Evolutionary conservation across 129 eudicot species (phyloP), one percentile per base, ranked within the genome.

Genomic region (Chrysanthemum lavandulifolium): DNA sequence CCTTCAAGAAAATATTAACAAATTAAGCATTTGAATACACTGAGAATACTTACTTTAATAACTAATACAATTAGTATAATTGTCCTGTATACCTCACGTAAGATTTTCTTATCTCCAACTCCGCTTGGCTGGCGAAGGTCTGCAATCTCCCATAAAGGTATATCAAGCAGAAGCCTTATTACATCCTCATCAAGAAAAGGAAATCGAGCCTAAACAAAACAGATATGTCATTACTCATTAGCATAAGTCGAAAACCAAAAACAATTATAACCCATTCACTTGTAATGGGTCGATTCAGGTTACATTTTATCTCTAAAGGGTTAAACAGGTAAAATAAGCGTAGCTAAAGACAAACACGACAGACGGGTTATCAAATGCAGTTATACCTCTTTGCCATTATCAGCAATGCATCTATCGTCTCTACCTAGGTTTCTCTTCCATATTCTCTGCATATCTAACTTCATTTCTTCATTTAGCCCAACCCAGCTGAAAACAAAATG

Each of bases 361-460:
- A 40, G 6, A 40, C 47, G 47, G 47, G 43, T 55, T 7, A 33
- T 53, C 18, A 51, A 64, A 19, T 21, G 25, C 16, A 47, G 49
- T 9, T 56, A 13, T n/a, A 91, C 98, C 97, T 94, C 99, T 83
- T 88, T 94, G 70, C 89, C 97, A 80, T 85, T 94, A 85, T 94
- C 99, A 56, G 97, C 87, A 67, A 94, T 86, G 83, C 99, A 94
- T 70, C 99, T 82, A 76, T 94, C 99, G 83, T 94, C 99, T 90
- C 99, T 90, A 18, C 99, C 99, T 45, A 94, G 80, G 85, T 94
- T 94, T 74, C 99, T 90, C 81, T 94, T 94, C 99, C 99, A 94
- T 61, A 94, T 94, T 83, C 99, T 84, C 83, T 94, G 99, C 97
- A 90, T 88, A 80, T 94, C 99, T 65, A 94, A 57, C 77, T 84